phyloP scores from a whole-genome alignment of 2,329 filamentous ascomycete genomes.

The Diaporthe sp. region DNA sequence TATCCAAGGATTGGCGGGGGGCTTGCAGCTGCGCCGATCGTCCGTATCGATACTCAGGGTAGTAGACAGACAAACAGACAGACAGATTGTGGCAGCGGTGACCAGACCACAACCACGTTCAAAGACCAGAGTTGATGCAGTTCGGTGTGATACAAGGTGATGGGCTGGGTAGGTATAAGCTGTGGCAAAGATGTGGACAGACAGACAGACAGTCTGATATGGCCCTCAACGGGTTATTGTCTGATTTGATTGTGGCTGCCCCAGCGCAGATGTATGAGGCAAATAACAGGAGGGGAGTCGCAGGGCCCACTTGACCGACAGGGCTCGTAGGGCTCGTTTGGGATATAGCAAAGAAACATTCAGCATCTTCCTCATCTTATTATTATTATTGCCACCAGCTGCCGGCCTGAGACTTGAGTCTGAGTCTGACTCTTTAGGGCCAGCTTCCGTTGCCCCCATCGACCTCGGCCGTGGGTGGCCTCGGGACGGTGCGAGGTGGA shows the following conservation, averaged over 20 bases:
- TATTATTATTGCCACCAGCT: not conserved
- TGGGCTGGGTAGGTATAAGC: not conserved
- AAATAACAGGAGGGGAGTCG: conserved; percentile 39
- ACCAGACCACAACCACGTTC: not conserved
- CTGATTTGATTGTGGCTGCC: conserved; percentile 25
- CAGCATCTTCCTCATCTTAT: conserved; percentile 19
- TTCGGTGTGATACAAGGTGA: not conserved
- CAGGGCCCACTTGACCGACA: conserved; percentile 27
- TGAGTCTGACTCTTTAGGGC: not conserved
- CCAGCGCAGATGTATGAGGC: conserved; percentile 21
- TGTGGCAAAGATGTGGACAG: not conserved
- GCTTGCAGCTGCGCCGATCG: conserved; percentile 29
- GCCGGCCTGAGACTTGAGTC: not conserved
- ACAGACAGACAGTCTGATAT: conserved; percentile 14
- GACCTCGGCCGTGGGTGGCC: conserved; percentile 19
- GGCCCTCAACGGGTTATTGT: conserved; percentile 19
- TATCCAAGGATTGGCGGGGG: conserved; percentile 1
- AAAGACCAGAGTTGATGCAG: not conserved
- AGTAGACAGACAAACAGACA: not conserved
- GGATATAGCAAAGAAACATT: conserved; percentile 32
- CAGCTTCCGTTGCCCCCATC: not conserved
- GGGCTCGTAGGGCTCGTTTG: conserved; percentile 40
- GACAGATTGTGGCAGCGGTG: not conserved
- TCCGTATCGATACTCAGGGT: not conserved
- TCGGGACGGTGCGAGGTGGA: conserved; percentile 23